These are phyloP conservation scores for Carpinus viminea DNA, from an alignment of 306 rosid species.

Conservation along the genomic window DNA sequence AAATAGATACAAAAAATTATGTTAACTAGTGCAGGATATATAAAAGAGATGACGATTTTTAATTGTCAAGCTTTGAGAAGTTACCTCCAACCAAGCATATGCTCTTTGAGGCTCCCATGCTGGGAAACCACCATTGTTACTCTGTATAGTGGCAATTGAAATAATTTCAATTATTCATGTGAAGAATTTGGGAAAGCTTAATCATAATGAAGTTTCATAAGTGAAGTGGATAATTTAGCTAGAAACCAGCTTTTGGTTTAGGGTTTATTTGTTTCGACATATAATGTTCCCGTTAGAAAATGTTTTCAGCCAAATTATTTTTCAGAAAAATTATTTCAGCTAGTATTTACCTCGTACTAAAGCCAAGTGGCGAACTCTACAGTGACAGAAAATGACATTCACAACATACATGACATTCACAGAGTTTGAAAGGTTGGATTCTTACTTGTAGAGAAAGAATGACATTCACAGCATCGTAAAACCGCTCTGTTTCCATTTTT, in stretches of 20 bases:
- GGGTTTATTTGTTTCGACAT: no score
- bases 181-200: not conserved
- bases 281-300: no score
- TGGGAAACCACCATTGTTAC: constrained; percentile 56
- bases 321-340: no score
- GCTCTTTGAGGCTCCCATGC: constrained; percentile 72
- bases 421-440: not conserved
- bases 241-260: no score
- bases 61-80: no score
- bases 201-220: not conserved
- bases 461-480: constrained; percentile 59
- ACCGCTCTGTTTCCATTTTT: constrained; percentile 17
- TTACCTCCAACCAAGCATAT: constrained; percentile 31
- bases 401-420: no score
- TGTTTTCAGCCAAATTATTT: no score
- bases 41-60: no score
- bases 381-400: no score
- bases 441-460: constrained; percentile 53
- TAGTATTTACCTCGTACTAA: no score
- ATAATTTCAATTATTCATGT: not conserved
- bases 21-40: not conserved
- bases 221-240: not conserved
- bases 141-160: constrained; percentile 27
- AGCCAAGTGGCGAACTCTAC: no score
- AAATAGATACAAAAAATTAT: not conserved